phyloP scores from a whole-genome alignment of 805 yeast genomes.

The Kockiozyma suomiensis region DNA sequence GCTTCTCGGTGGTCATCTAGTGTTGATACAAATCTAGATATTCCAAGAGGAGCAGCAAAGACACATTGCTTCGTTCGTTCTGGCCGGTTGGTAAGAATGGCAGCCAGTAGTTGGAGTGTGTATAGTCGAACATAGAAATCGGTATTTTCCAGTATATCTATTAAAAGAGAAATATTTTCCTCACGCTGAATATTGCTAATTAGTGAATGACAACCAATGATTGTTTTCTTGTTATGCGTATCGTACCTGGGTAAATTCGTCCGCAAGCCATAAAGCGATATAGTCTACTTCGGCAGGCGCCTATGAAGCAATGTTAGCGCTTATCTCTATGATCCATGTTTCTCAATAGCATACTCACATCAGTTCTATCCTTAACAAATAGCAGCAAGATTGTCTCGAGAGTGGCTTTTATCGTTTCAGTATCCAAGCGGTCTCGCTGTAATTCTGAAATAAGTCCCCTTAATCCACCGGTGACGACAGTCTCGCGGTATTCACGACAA shows the following conservation, averaged over 20 bases:
- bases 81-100: constrained; percentile 77
- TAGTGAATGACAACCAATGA: constrained; percentile 31
- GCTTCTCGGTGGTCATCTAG: constrained; percentile 76
- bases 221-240: neutral
- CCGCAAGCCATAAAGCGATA: constrained; percentile 92
- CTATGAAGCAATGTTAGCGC: no score
- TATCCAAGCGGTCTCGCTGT: constrained; percentile 66
- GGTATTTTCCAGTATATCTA: constrained; percentile 53
- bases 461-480: constrained; percentile 84
- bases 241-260: constrained; percentile 72
- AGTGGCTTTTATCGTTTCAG: constrained; percentile 72
- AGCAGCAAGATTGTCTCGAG: constrained; percentile 83
- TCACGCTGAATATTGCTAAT: constrained; percentile 37
- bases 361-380: constrained; percentile 65
- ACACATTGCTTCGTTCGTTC: constrained; percentile 71
- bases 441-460: constrained; percentile 71
- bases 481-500: constrained; percentile 84
- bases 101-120: constrained; percentile 80
- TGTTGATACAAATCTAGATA: constrained; percentile 68
- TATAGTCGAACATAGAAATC: constrained; percentile 82
- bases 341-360: constrained; percentile 30
- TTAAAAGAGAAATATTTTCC: constrained; percentile 50
- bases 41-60: constrained; percentile 72
- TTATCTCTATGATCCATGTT: no score
- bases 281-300: constrained; percentile 60